Evolutionary conservation across 225 moss, liverwort and hornwort species (phyloP), one percentile per base, ranked within the genome.

Genomic region (Takakia lepidozioides): DNA sequence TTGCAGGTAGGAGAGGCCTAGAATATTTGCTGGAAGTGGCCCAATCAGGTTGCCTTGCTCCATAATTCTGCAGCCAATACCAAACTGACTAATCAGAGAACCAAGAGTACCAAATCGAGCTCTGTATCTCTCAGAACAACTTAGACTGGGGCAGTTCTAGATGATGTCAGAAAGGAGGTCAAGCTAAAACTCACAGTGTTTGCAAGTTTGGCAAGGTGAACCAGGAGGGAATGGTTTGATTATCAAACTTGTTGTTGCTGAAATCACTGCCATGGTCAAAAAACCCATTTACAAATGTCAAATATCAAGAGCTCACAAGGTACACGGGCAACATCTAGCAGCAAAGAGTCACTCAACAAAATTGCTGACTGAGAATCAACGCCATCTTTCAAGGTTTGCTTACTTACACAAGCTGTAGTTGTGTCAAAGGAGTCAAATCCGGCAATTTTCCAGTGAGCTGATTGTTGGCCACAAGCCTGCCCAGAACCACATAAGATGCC

Each of bases 151-250:
- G 32, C 32, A 32, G 32, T 32, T 32, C 32, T 32, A n/a, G n/a
- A n/a, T n/a, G n/a, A n/a, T n/a, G n/a, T n/a, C n/a, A n/a, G n/a
- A n/a, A n/a, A n/a, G n/a, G n/a, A n/a, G n/a, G n/a, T n/a, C n/a
- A 19, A 41, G 20, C 18, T 41, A 41, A 4, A 41, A 46, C 9
- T 25, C 3, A 46, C 45, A 46, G 10, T 46, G 45, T 20, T 25
- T 21, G 1, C 10, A 46, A 2, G 11, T 9, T 8, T 26, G 79
- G 70, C 13, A 16, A 28, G 51, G 70, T 79, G 2, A 79, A 57
- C 79, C 79, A 79, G 24, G 59, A 59, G 20, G 79, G 79, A 52
- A 62, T 74, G 23, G 60, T 50, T 35, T 79, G 79, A 22, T 63
- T 49, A 29, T 57, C 48, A 64, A 66, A 79, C 19, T 10, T 0